A percentile compares a stretch with the other conserved stretches of the same genome.
Evolutionary conservation across 768 basidiomycete species (phyloP).

Genomic region (Tulasnella sp.): DNA sequence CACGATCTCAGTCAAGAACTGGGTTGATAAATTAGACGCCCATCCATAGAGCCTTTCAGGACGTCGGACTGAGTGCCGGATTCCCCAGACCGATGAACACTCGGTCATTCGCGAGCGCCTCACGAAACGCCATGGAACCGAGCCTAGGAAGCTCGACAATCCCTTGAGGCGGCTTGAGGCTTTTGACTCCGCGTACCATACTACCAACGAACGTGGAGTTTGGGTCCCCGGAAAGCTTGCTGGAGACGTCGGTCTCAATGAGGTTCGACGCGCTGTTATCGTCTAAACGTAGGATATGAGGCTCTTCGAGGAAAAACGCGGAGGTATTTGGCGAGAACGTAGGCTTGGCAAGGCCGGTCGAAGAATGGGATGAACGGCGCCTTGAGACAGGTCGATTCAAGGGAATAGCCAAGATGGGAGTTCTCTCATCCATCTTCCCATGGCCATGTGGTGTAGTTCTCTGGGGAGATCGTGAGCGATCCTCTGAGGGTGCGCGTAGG

Average conservation of each 20-base stretch:
- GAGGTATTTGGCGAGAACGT: background rate
- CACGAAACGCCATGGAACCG: slow-evolving; percentile 1
- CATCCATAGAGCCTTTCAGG: slow-evolving; percentile 15
- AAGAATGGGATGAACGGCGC: background rate
- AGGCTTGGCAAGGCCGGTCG: slow-evolving; percentile 2
- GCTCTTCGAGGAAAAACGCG: background rate
- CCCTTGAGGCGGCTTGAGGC: background rate
- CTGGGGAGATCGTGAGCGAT: slow-evolving; percentile 4
- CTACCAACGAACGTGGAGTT: background rate
- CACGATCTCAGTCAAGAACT: background rate
- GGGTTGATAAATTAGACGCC: slow-evolving; percentile 15
- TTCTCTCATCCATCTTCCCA: background rate
- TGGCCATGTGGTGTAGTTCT: slow-evolving; percentile 1
- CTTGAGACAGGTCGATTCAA: slow-evolving; percentile 8
- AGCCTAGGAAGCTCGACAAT: background rate
- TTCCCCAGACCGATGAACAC: slow-evolving; percentile 17
- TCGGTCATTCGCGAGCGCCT: slow-evolving; percentile 2
- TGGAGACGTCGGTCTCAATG: background rate
- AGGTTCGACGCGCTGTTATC: slow-evolving; percentile 5
- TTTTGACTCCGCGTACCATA: background rate
- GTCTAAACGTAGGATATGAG: slow-evolving; percentile 1
- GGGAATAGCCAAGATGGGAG: slow-evolving; percentile 4
- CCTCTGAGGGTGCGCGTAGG: slow-evolving; percentile 1
- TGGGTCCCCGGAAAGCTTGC: background rate
- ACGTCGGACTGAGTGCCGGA: slow-evolving; percentile 5